These are phyloP conservation scores for Cystofilobasidium macerans DNA, from an alignment of 768 basidiomycete genomes.

Conservation along the genomic window DNA sequence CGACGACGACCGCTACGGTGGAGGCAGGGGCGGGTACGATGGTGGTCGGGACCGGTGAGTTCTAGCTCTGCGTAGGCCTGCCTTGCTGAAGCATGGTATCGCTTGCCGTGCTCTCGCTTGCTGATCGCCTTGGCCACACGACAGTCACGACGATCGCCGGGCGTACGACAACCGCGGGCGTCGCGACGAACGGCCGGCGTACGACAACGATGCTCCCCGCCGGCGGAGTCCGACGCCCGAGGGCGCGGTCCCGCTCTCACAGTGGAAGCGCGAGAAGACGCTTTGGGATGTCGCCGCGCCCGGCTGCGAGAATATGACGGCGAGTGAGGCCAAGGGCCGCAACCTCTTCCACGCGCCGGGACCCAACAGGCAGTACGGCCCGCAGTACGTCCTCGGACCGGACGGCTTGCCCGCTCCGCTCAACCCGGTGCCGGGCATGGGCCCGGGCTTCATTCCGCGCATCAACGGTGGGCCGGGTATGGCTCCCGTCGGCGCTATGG, in stretches of 20 bases:
- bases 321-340: constrained; percentile 96
- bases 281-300: constrained; percentile 95
- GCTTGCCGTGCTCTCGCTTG: neutral
- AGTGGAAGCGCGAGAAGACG: constrained; percentile 76
- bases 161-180: constrained; percentile 40
- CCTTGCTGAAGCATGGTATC: neutral
- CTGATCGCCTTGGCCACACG: neutral
- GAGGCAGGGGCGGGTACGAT: constrained; percentile 1
- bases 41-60: constrained; percentile 17
- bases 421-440: constrained; percentile 1
- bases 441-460: constrained; percentile 5
- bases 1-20: constrained; percentile 15
- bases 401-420: constrained; percentile 16
- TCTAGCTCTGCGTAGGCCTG: too few relatives aligned
- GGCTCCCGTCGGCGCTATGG: constrained; percentile 40
- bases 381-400: constrained; percentile 39
- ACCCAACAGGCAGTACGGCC: constrained; percentile 69
- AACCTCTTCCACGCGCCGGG: constrained; percentile 95
- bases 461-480: constrained; percentile 43
- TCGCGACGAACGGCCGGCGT: constrained; percentile 39
- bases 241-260: constrained; percentile 65
- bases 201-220: constrained; percentile 57
- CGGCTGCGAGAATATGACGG: constrained; percentile 87
- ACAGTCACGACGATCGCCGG: constrained; percentile 31
- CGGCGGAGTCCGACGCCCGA: constrained; percentile 83